Percentiles rank a stretch among this genome's conserved stretches.
phyloP scores from a whole-genome alignment of 1,139 yeast genomes.

The Maudiozyma humilis region DNA sequence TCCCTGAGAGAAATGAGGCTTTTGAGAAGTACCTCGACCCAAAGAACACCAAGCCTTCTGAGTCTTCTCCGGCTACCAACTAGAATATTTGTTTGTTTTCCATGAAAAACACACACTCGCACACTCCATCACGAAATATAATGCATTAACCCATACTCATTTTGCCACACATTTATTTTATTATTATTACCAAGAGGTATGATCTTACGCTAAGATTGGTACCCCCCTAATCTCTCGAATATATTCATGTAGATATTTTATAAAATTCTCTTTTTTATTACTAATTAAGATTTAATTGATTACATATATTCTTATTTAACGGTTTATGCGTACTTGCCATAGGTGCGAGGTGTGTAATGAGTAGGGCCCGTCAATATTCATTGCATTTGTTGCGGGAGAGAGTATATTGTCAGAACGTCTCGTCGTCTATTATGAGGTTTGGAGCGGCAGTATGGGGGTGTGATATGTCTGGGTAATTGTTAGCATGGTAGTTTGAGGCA shows the following conservation, averaged over 20 bases:
- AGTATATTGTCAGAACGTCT: slow-evolving; percentile 21
- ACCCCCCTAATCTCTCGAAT: slow-evolving; percentile 3
- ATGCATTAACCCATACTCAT: background rate
- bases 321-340: background rate
- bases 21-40: slow-evolving; percentile 68
- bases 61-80: slow-evolving; percentile 5
- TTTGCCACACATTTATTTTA: background rate
- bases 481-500: background rate
- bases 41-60: slow-evolving; percentile 2
- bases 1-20: slow-evolving; percentile 83
- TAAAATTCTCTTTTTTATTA: slow-evolving; percentile 1
- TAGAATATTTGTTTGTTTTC: background rate
- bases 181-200: background rate
- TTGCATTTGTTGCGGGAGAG: background rate
- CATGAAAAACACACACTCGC: background rate
- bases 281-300: background rate
- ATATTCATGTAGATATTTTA: slow-evolving; percentile 8
- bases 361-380: too few relatives aligned
- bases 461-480: background rate
- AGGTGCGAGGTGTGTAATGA: too few relatives aligned
- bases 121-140: too few relatives aligned
- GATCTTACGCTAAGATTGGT: background rate
- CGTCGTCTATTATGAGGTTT: slow-evolving; percentile 30
- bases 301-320: background rate
- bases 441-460: slow-evolving; percentile 12